phyloP scores from a whole-genome alignment of 2,329 filamentous ascomycete genomes.

The Neofusicoccum ribis region DNA sequence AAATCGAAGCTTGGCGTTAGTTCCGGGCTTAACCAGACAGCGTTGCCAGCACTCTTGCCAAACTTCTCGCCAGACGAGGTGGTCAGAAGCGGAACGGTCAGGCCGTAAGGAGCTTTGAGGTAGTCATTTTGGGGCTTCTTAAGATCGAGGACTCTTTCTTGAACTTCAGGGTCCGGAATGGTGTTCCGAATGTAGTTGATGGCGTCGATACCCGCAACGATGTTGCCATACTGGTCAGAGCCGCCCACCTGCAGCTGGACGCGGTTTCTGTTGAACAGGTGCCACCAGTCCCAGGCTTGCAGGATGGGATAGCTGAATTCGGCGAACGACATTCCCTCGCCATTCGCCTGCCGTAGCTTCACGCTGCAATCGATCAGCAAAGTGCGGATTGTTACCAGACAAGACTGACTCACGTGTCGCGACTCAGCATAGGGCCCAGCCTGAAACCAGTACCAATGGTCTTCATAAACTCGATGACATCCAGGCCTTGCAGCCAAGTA shows the following conservation, averaged over 20 bases:
- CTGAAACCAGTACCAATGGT: slow-evolving; percentile 72
- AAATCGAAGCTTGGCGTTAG: slow-evolving; percentile 83
- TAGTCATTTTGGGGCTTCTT: slow-evolving; percentile 35
- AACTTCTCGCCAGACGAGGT: slow-evolving; percentile 86
- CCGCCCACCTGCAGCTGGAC: slow-evolving; percentile 90
- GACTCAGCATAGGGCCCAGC: slow-evolving; percentile 81
- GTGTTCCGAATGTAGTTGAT: slow-evolving; percentile 71
- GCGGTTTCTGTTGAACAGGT: slow-evolving; percentile 68
- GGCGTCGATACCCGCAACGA: slow-evolving; percentile 82
- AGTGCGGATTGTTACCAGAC: neutral
- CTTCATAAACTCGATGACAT: slow-evolving; percentile 73
- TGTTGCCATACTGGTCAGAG: slow-evolving; percentile 95
- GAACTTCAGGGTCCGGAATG: slow-evolving; percentile 41
- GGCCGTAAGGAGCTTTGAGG: slow-evolving; percentile 65
- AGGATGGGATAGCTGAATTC: slow-evolving; percentile 93
- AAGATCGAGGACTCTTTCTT: slow-evolving; percentile 26
- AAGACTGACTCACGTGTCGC: slow-evolving; percentile 69
- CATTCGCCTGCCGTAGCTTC: slow-evolving; percentile 77
- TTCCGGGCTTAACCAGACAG: slow-evolving; percentile 83
- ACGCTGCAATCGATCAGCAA: slow-evolving; percentile 54
- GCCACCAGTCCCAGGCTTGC: slow-evolving; percentile 97
- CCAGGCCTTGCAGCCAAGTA: slow-evolving; percentile 73
- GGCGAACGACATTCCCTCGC: slow-evolving; percentile 89
- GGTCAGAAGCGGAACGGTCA: slow-evolving; percentile 88
- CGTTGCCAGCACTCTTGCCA: slow-evolving; percentile 92